Base-by-base conservation (phyloP, 2,329 filamentous ascomycete genomes). In the Fusarium armeniacum region DNA sequence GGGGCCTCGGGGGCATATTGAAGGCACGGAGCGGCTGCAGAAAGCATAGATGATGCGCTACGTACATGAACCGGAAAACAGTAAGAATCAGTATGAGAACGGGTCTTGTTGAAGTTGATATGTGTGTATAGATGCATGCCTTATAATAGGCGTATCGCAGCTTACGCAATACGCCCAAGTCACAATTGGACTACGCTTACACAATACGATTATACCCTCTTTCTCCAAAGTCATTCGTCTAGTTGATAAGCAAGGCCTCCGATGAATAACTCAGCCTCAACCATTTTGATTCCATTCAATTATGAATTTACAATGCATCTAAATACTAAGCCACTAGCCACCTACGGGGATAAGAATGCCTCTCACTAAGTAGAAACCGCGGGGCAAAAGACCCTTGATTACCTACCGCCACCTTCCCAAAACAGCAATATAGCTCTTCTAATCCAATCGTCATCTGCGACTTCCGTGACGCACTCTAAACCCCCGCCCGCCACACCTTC, bases 361-460 rank as follows among this genome's bases (percentile, higher is more conserved):
- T 24, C 18, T 35, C 35, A 26, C 44, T 50, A 65, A 35, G 20
- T 20, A 44, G n/a, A 33, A 40, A 50, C 24, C 55, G 65, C 41
- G 64, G 65, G 65, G 58, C 58, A 64, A 41, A 49, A 35, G 50
- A 56, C 62, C 67, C 58, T 60, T 62, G 40, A 57, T 49, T 51
- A 24, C 24, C 24, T 51, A 20, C 33, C 47, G 51, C 59, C 59
- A 49, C 49, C 56, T 65, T 62, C 69, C 71, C 26, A 57, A 70
- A 65, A 69, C 45, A 55, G 71, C 67, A 72, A 59, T 55, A 69
- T 32, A 66, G 53, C 61, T 69, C 57, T 55, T 30, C 53, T 53
- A 53, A 62, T 72, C 68, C 58, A 61, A 70, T 73, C 72, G 72
- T 74, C 72, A 74, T 74, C 62, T 47, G 46, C 62, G 52, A 30